Percentiles rank a stretch among this genome's conserved stretches.
phyloP scores from a whole-genome alignment of 73 alveolate genomes.

The Tetrahymena elliotti region DNA sequence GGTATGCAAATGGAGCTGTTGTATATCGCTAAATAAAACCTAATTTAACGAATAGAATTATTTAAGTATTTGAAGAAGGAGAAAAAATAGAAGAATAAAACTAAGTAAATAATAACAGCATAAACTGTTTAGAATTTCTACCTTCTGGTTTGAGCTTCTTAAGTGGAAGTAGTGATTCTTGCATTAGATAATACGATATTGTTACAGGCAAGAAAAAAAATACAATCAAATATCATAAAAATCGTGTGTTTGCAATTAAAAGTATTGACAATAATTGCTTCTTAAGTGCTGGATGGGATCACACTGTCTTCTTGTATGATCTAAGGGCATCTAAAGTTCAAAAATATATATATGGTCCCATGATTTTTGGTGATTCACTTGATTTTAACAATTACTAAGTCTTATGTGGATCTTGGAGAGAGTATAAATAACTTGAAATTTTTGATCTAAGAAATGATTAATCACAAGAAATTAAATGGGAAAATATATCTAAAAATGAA shows the following conservation, averaged over 20 bases:
- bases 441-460: conserved; percentile 11
- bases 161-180: conserved; percentile 26
- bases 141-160: conserved; percentile 24
- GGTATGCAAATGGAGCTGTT: background rate
- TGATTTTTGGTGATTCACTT: conserved; percentile 27
- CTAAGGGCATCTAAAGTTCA: conserved; percentile 10
- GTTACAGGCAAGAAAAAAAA: background rate
- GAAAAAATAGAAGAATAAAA: background rate
- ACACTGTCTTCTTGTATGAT: conserved; percentile 27
- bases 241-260: conserved; percentile 31
- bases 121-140: conserved; percentile 22
- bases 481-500: background rate
- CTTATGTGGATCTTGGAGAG: conserved; percentile 23
- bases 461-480: background rate
- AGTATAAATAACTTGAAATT: conserved; percentile 28
- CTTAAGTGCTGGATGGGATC: conserved; percentile 42
- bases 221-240: conserved; percentile 6
- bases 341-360: conserved; percentile 35
- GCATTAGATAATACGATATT: conserved; percentile 16
- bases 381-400: conserved; percentile 24
- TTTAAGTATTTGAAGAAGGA: background rate
- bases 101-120: conserved; percentile 6
- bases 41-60: background rate
- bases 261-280: conserved; percentile 3
- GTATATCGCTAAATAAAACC: background rate